phyloP scores from a whole-genome alignment of 345 rosid genomes.

The Luvunga scandens region DNA sequence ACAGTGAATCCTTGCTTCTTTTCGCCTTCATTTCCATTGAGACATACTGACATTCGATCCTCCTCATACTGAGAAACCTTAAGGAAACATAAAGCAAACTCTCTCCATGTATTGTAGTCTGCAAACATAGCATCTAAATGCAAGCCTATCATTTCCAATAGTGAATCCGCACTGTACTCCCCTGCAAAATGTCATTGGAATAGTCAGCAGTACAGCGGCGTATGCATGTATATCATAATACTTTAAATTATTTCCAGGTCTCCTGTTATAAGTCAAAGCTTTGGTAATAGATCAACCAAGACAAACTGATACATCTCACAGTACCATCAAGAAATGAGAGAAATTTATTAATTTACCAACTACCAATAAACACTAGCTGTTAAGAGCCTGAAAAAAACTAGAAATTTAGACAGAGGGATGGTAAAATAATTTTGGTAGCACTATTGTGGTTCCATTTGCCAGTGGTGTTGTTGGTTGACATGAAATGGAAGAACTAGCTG shows the following conservation, averaged over 20 bases:
- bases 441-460: background rate
- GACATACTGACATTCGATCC: conserved; percentile 58
- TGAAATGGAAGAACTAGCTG: too few relatives aligned
- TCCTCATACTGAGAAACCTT: conserved; percentile 46
- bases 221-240: background rate
- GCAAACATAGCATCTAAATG: conserved; percentile 70
- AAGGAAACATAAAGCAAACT: conserved; percentile 66
- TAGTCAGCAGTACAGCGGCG: background rate
- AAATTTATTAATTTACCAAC: background rate
- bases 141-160: conserved; percentile 76
- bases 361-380: background rate
- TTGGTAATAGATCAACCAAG: background rate
- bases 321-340: background rate
- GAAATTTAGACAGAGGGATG: background rate
- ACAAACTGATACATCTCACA: background rate
- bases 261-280: background rate
- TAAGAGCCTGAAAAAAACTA: background rate
- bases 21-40: conserved; percentile 33
- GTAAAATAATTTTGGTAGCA: background rate
- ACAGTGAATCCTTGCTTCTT: conserved; percentile 23
- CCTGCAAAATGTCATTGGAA: conserved; percentile 41
- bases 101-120: conserved; percentile 54
- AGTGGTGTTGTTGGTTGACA: too few relatives aligned
- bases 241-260: background rate
- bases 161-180: conserved; percentile 43